Conservation (phyloP, 306 rosid species). For the Carpinus fangiana region DNA sequence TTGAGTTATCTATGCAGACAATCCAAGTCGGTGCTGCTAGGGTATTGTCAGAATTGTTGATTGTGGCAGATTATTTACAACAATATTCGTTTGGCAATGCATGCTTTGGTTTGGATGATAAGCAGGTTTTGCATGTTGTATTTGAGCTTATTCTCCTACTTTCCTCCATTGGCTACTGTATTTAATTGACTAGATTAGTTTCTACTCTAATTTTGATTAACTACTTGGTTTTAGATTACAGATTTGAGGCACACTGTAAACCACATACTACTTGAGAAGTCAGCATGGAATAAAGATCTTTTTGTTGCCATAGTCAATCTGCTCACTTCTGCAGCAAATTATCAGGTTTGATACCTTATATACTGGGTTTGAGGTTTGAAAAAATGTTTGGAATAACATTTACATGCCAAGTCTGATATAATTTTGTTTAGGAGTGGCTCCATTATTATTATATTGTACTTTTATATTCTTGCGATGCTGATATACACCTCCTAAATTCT, state of each 20-base stretch:
- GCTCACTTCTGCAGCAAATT: constrained; percentile 72
- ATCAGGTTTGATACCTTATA: constrained; percentile 59
- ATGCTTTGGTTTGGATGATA: constrained; percentile 66
- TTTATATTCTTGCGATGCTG: not conserved
- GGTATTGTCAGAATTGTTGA: constrained; percentile 67
- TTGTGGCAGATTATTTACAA: constrained; percentile 56
- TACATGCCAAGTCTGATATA: constrained; percentile 12
- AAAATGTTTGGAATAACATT: constrained; percentile 7
- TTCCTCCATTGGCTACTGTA: constrained; percentile 9
- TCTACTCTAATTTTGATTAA: constrained; percentile 19
- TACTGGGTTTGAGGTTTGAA: constrained; percentile 4
- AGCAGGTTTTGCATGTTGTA: constrained; percentile 52
- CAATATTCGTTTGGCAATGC: constrained; percentile 60
- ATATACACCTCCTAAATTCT: not conserved
- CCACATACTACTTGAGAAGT: constrained; percentile 62
- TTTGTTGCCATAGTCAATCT: constrained; percentile 70
- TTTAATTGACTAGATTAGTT: constrained; percentile 14
- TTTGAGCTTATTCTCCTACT: constrained; percentile 25
- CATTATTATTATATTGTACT: not conserved
- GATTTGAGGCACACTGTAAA: constrained; percentile 60
- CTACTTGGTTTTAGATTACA: constrained; percentile 48
- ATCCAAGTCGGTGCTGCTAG: constrained; percentile 81
- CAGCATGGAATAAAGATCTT: constrained; percentile 69
- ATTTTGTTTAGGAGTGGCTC: constrained; percentile 4
- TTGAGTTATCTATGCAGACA: constrained; percentile 50